Base-by-base conservation (phyloP, 1,284 basidiomycete genomes). In the Cutaneotrichosporon sp. region DNA sequence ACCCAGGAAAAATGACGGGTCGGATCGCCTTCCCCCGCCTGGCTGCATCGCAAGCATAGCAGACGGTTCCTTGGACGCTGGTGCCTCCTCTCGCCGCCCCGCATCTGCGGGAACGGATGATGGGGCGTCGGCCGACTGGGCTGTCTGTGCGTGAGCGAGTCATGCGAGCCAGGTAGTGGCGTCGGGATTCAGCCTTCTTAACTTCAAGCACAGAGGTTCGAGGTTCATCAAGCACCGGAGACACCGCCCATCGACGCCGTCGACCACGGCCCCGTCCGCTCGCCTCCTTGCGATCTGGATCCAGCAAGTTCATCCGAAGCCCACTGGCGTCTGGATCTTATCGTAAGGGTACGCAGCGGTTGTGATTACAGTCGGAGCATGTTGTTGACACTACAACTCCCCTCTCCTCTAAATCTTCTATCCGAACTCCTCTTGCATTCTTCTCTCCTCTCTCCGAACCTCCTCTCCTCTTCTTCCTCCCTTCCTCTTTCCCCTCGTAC, bases 11-110 rank as follows among this genome's bases (percentile, higher is more conserved):
- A 54, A 45, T n/a, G n/a, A n/a, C 16, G 53, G 53, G 42, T 53
- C 56, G 54, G 43, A 60, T 58, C 38, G 64, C 67, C 67, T 68
- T 66, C 67, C 67, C 67, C 67, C 67, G 67, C 67, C 64, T 60
- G 52, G 64, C 67, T 68, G 55, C 67, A 66, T 68, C 64, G 67
- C 62, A 53, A 68, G 45, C 64, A 60, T 54, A 62, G 43, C 64
- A 42, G 63, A 31, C 57, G 65, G 58, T 58, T 20, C 31, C 18
- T n/a, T 43, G 34, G 18, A 38, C 51, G 64, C 46, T 51, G 54
- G 31, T 38, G 29, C 46, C 58, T 42, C 62, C 60, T 59, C 27
- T 47, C 56, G 59, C 36, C 29, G 42, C 59, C 51, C 58, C 59
- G 60, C 61, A 59, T 57, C 62, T 64, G 63, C 59, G 55, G 54